Conservation (phyloP, 1,284 basidiomycete species). For the Sanghuangporus sanghuang region DNA sequence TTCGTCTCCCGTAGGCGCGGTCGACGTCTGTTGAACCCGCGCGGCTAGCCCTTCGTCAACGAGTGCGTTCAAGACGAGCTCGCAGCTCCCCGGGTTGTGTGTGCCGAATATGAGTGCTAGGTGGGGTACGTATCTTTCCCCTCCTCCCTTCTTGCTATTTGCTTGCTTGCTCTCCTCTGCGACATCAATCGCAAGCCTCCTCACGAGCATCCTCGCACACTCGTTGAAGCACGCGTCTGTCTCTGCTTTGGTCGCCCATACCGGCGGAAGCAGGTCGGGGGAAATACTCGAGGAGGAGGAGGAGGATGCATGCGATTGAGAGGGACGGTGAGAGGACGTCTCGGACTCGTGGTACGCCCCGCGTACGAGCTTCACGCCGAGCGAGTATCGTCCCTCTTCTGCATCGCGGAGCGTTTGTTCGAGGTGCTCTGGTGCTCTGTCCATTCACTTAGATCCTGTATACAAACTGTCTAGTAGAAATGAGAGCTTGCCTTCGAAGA, state of each 20-base stretch:
- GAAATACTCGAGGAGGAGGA: slow-evolving; percentile 40
- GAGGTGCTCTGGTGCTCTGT: slow-evolving; percentile 66
- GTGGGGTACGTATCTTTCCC: slow-evolving; percentile 27
- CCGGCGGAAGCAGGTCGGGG: slow-evolving; percentile 53
- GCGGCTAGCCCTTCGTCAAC: slow-evolving; percentile 52
- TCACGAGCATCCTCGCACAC: slow-evolving; percentile 59
- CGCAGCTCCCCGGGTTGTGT: slow-evolving; percentile 73
- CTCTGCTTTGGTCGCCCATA: slow-evolving; percentile 63
- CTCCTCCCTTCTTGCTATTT: background rate
- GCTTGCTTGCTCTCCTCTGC: slow-evolving; percentile 20
- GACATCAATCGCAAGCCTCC: slow-evolving; percentile 45
- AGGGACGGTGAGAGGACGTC: slow-evolving; percentile 38
- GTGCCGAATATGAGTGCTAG: slow-evolving; percentile 82
- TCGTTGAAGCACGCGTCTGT: slow-evolving; percentile 81
- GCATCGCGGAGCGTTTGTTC: slow-evolving; percentile 67
- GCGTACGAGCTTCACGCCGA: slow-evolving; percentile 93
- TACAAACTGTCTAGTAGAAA: background rate
- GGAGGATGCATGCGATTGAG: background rate
- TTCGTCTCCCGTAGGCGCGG: too few species aligned
- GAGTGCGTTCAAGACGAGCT: slow-evolving; percentile 58
- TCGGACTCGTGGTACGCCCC: slow-evolving; percentile 91
- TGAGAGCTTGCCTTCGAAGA: slow-evolving; percentile 51
- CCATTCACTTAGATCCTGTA: slow-evolving; percentile 1
- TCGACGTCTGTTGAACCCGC: slow-evolving; percentile 1
- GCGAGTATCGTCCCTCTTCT: slow-evolving; percentile 61